Base-by-base conservation (phyloP, 2,329 filamentous ascomycete species). In the Colletotrichum eremochloae region DNA sequence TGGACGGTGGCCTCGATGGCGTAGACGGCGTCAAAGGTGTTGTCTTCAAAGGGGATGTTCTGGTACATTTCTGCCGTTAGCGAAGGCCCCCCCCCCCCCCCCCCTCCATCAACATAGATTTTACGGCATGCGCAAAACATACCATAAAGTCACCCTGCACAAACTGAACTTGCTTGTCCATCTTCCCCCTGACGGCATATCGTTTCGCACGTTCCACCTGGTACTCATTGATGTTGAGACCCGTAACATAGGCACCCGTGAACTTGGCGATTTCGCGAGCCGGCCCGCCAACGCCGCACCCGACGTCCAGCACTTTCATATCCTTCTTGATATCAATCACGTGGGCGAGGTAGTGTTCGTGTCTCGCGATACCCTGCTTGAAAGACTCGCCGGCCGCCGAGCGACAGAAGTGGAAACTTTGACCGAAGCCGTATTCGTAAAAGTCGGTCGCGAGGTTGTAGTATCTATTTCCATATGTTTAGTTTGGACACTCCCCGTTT, bases 211-310 rank as follows among this genome's bases (percentile, higher is more conserved):
- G 94, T 81, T 98, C 90, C 76, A 98, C 97, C 86, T 98, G 96
- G 87, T 99, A 99, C 85, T 98, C 94, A 84, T 98, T 98, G 60
- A 98, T 98, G 91, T 98, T 99, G 81, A 98, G 85, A 55, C 96
- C 96, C 33, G 94, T 92, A 75, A 98, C 89, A 78, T 98, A 94
- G 77, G 90, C 93, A 74, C 94, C 96, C 14, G 94, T 93, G 85
- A 99, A 99, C 85, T 97, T 97, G 84, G 94, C 94, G 78, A 99
- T 98, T 86, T 98, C 95, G 74, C 95, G 91, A 8, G 96, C 96
- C 31, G 96, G 96, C 58, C 96, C 96, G 78, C 96, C 96, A 67
- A 98, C 95, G 88, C 96, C 96, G 79, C 96, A 99, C 74, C 96
- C 96, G 72, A 99, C 96, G 80, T 99, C 96, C 40, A 99, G 88